Conservation (phyloP, 176 grass and related monocot genomes). For the Hordeum vulgare region MorexV3_pseudomolecules_assembly NC_058521.1:430915188-430915687, state of each 20-base stretch:
- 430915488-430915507: slow-evolving; percentile 81
- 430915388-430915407: slow-evolving; percentile 79
- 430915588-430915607: slow-evolving; percentile 14
- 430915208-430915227: background rate
- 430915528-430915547: slow-evolving; percentile 8
- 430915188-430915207: background rate
- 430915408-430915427: slow-evolving; percentile 86
- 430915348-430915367: background rate
- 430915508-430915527: slow-evolving; percentile 94
- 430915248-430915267: background rate
- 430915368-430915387: slow-evolving; percentile 87
- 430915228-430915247: too few species aligned
- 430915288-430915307: background rate
- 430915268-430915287: background rate
- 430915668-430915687: background rate
- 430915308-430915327: background rate
- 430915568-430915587: background rate
- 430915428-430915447: slow-evolving; percentile 95
- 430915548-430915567: background rate
- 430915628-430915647: background rate
- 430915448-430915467: slow-evolving; percentile 97
- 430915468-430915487: slow-evolving; percentile 80
- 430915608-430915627: background rate
- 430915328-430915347: background rate
- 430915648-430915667: background rate